A percentile compares a stretch with the other conserved stretches of the same genome.
Conservation (phyloP, 805 yeast genomes). For the Clavispora phyllophila region DNA sequence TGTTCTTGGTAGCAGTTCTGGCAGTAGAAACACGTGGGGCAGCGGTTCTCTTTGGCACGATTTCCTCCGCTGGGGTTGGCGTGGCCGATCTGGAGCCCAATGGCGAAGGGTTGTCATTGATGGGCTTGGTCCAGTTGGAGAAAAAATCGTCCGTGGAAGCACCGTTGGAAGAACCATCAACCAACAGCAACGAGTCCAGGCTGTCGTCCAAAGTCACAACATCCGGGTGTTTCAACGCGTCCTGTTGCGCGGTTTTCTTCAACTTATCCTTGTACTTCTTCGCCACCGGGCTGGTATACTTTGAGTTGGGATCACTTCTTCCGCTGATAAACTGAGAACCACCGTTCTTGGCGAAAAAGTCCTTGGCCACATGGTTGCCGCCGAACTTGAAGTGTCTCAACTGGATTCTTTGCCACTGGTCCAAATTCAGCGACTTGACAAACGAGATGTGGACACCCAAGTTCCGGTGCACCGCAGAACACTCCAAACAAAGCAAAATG, state of each 20-base stretch:
- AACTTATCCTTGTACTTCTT: conserved; percentile 73
- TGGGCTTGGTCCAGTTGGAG: conserved; percentile 86
- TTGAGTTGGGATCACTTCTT: conserved; percentile 60
- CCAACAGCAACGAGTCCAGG: conserved; percentile 45
- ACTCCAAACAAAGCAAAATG: conserved; percentile 84
- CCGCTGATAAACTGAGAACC: conserved; percentile 63
- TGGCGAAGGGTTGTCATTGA: conserved; percentile 48
- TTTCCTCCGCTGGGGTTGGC: conserved; percentile 37
- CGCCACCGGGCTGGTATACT: conserved; percentile 82
- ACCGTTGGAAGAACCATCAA: conserved; percentile 31
- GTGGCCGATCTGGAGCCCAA: conserved; percentile 41
- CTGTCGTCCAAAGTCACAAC: conserved; percentile 81
- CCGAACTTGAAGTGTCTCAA: conserved; percentile 90
- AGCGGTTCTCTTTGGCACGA: conserved; percentile 9
- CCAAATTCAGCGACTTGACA: conserved; percentile 87
- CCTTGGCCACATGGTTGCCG: conserved; percentile 84
- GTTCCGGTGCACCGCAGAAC: conserved; percentile 93
- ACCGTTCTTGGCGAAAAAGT: conserved; percentile 77
- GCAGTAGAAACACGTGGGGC: conserved; percentile 23
- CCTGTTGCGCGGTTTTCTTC: conserved; percentile 60
- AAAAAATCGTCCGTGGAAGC: conserved; percentile 79
- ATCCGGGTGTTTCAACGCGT: conserved; percentile 68
- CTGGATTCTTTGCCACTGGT: conserved; percentile 90
- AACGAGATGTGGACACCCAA: conserved; percentile 94
- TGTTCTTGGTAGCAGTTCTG: conserved; percentile 19